Base-by-base conservation (phyloP, 768 basidiomycete species). In the Kwoniella europaea region DNA sequence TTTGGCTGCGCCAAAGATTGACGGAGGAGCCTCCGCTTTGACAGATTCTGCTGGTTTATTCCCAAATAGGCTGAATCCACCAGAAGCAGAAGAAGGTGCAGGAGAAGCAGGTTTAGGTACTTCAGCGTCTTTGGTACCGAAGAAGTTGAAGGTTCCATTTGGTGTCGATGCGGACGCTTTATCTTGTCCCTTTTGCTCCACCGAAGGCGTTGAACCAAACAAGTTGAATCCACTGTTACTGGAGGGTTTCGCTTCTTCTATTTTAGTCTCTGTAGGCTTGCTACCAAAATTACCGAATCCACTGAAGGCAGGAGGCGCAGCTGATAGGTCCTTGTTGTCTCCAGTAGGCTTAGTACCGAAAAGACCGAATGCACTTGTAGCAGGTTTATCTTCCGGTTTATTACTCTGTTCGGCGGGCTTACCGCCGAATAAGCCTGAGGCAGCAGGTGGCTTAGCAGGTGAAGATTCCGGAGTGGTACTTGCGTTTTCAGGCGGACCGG, bases 401-500 rank as follows among this genome's bases (percentile, higher is more conserved):
- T 54, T 22, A 44, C n/a, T 56, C n/a, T 53, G 29, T 27, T n/a
- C 43, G 10, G 13, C 10, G 10, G 67, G 1, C 42, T 69, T 69
- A 16, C 53, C 10, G 43, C 18, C 22, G 44, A 67, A 59, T 10
- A 27, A 15, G 10, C 56, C 65, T 15, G 35, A 42, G 12, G 46
- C 2, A 46, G 57, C 20, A 7, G 57, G 41, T 16, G 74, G 72
- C 57, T 66, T 73, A 22, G 68, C 67, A 16, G 79, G 76, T 12
- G 79, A 75, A 1, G 56, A 65, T 7, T 72, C 74, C 3, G 79
- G 72, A 1, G 74, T 78, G 9, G 62, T 73, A 15, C 58, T 67
- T 6, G 60, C 57, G 16, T 57, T 76, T 20, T 72, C 63, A 4
- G 76, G 74, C 16, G 79, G 79, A 20, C 73, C 74, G 62, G 68